Percentiles rank a stretch among this genome's conserved stretches.
These are phyloP conservation scores for Saccharomyces hybrid DNA, from an alignment of 1,139 yeast species.

Conservation along the genomic window DNA sequence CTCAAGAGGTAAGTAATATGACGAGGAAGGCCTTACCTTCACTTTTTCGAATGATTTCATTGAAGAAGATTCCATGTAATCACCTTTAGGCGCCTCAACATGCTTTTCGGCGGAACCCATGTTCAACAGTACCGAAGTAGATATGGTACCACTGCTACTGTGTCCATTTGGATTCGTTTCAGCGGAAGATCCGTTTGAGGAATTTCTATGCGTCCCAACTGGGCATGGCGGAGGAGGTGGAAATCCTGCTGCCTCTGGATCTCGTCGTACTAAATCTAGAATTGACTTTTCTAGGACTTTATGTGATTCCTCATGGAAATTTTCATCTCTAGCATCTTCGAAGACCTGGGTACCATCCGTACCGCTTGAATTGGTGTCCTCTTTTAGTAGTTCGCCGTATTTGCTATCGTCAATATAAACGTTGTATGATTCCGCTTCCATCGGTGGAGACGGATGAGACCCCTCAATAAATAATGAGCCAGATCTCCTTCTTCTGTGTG, in stretches of 20 bases:
- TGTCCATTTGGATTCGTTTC: not conserved
- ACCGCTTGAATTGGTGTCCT: not conserved
- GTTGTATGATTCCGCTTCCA: not conserved
- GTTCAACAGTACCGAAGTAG: conserved; percentile 8
- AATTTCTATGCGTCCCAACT: not conserved
- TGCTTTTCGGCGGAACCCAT: not conserved
- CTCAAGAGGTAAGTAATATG: not conserved
- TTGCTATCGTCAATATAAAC: not conserved
- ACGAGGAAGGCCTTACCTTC: not conserved
- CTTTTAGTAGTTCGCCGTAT: not conserved
- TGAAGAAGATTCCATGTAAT: not conserved
- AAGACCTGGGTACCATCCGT: not conserved
- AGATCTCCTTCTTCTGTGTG: not conserved
- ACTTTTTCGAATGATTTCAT: not conserved
- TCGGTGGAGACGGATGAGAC: not conserved
- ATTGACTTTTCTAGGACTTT: not conserved
- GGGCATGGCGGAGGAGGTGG: not conserved
- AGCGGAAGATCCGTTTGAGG: not conserved
- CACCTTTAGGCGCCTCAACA: not conserved
- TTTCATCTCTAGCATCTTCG: not conserved
- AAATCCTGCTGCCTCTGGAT: not conserved
- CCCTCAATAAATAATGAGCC: conserved; percentile 1
- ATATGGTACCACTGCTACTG: conserved; percentile 9
- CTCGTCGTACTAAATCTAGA: not conserved
- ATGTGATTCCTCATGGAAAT: not conserved